phyloP scores from a whole-genome alignment of 2,329 filamentous ascomycete genomes.

The Aspergillus uvarum region DNA sequence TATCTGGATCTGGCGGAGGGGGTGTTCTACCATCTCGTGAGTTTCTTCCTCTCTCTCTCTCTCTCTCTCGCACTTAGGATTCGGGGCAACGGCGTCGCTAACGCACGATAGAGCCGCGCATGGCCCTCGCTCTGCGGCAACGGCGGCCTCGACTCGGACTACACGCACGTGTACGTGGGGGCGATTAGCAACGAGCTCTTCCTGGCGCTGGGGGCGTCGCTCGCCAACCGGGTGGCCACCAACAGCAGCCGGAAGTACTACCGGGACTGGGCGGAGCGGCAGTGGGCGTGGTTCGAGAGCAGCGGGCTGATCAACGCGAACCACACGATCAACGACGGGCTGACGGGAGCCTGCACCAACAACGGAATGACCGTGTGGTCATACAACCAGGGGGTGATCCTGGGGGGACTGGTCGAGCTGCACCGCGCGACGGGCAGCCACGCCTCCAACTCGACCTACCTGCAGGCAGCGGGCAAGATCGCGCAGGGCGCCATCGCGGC shows the following conservation, averaged over 20 bases:
- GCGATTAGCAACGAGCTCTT: slow-evolving; percentile 61
- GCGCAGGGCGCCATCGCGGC: not conserved
- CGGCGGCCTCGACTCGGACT: slow-evolving; percentile 52
- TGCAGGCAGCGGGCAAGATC: not conserved
- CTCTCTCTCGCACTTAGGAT: too few relatives aligned
- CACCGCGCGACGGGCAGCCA: slow-evolving; percentile 21
- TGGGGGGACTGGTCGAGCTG: slow-evolving; percentile 58
- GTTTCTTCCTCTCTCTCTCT: too few relatives aligned
- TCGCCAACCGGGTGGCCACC: slow-evolving; percentile 51
- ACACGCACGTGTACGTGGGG: slow-evolving; percentile 48
- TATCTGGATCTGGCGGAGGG: slow-evolving; percentile 51
- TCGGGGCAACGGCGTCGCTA: not conserved
- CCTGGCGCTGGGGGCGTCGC: slow-evolving; percentile 54
- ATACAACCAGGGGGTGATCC: slow-evolving; percentile 63
- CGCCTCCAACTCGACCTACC: not conserved
- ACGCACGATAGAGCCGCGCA: slow-evolving; percentile 27
- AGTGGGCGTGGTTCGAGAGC: slow-evolving; percentile 53
- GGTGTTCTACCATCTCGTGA: slow-evolving; percentile 51
- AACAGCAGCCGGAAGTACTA: slow-evolving; percentile 37
- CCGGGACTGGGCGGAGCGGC: slow-evolving; percentile 46
- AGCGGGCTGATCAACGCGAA: slow-evolving; percentile 50
- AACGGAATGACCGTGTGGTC: slow-evolving; percentile 47
- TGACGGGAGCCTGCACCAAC: slow-evolving; percentile 51
- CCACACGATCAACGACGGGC: slow-evolving; percentile 56
- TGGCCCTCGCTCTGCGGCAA: slow-evolving; percentile 48